A percentile compares a stretch with the other conserved stretches of the same genome.
Evolutionary conservation across 768 basidiomycete genomes (phyloP).

Genomic region (Macrolepiota fuliginosa): DNA sequence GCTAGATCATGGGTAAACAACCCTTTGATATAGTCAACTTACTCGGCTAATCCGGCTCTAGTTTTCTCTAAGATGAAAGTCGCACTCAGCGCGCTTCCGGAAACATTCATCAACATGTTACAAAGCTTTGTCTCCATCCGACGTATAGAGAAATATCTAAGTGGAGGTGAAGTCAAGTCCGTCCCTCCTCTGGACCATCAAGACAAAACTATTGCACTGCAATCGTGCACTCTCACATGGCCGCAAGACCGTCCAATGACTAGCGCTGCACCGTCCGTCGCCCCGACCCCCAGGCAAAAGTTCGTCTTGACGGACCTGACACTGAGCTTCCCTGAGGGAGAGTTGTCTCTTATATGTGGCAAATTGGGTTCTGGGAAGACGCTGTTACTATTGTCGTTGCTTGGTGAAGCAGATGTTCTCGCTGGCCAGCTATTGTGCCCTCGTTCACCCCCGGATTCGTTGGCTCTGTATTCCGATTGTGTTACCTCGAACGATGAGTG

Average conservation of each 20-base stretch:
- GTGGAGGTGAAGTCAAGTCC: slow-evolving; percentile 64
- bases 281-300: slow-evolving; percentile 72
- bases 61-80: slow-evolving; percentile 90
- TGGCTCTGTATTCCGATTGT: slow-evolving; percentile 56
- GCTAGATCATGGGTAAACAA: slow-evolving; percentile 13
- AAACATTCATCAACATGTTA: slow-evolving; percentile 87
- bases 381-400: slow-evolving; percentile 73
- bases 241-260: slow-evolving; percentile 64
- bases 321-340: slow-evolving; percentile 73
- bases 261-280: slow-evolving; percentile 49
- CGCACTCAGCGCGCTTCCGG: slow-evolving; percentile 83
- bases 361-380: slow-evolving; percentile 91
- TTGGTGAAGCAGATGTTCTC: slow-evolving; percentile 87
- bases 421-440: slow-evolving; percentile 82
- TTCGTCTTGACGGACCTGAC: slow-evolving; percentile 81
- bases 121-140: slow-evolving; percentile 85
- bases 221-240: slow-evolving; percentile 90
- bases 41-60: slow-evolving; percentile 18
- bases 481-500: slow-evolving; percentile 55
- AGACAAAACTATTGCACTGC: slow-evolving; percentile 65
- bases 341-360: slow-evolving; percentile 83
- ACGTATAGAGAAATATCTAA: slow-evolving; percentile 89
- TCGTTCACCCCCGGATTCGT: slow-evolving; percentile 76
- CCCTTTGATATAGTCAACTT: neutral
- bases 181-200: slow-evolving; percentile 58